Percentiles rank a stretch among this genome's conserved stretches.
phyloP scores from a whole-genome alignment of 306 rosid species.

The Dicorynia guianensis region DNA sequence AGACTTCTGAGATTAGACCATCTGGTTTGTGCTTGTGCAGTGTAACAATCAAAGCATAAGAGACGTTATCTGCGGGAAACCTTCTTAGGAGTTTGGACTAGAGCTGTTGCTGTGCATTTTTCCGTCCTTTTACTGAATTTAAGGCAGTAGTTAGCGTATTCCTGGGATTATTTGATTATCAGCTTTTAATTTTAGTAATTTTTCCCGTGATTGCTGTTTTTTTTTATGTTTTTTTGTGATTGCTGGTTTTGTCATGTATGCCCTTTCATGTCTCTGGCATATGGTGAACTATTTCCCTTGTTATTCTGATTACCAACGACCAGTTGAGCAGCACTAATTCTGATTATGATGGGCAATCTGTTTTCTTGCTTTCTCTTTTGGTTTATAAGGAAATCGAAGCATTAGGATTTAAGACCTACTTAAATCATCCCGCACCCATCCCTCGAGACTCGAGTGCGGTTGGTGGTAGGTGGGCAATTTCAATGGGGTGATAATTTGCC shows the following conservation, averaged over 20 bases:
- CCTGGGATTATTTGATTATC: conserved; percentile 1
- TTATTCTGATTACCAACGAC: neutral
- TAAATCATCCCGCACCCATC: neutral
- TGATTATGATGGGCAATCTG: conserved; percentile 12
- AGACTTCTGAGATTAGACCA: conserved; percentile 71
- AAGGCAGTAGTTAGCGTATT: neutral
- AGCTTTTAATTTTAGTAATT: conserved; percentile 17
- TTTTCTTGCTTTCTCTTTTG: neutral
- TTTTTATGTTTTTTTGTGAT: too few relatives aligned
- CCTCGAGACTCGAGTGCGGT: too few relatives aligned
- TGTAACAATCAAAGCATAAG: conserved; percentile 82
- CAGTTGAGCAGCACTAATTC: conserved; percentile 29
- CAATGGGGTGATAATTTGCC: too few relatives aligned
- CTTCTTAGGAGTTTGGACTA: conserved; percentile 12
- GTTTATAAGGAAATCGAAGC: neutral
- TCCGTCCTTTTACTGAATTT: conserved; percentile 27
- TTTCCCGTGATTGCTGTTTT: too few relatives aligned
- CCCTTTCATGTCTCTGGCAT: neutral
- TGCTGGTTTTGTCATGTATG: conserved; percentile 17
- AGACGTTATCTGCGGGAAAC: conserved; percentile 32
- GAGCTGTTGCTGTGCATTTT: neutral
- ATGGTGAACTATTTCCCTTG: conserved; percentile 6
- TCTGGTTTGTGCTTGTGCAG: conserved; percentile 86
- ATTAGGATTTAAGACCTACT: neutral
- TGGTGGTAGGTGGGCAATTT: too few relatives aligned